Evolutionary conservation across 2,329 filamentous ascomycete species (phyloP), one percentile per base, ranked within the genome.

Genomic region (Sporothrix variecibatus): DNA sequence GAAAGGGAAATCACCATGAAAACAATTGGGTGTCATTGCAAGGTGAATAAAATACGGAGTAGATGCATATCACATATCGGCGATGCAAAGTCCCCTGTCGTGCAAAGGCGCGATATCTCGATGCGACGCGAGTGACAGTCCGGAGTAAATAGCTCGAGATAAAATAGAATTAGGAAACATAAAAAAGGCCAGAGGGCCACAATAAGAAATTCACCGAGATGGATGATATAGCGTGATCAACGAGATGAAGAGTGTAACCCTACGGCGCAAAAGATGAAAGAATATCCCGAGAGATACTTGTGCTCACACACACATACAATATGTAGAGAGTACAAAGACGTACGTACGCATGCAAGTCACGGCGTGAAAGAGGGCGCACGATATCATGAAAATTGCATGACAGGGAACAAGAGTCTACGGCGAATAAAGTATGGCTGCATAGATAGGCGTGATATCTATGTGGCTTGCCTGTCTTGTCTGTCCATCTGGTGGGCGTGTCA

Each of bases 21-120:
- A 20, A 60, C 17, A 34, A 60, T 34, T 60, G 56, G 56, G 28
- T 60, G 28, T n/a, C 12, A 60, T 28, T 60, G 28, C 6, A 31
- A n/a, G 56, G 28, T 12, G 20, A 15, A 60, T 3, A 28, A 20
- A 8, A 60, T 31, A 58, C 43, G 43, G 43, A 46, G 4, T 7
- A 56, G 11, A 56, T 64, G 20, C 58, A 64, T 40, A 20, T 64
- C 38, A 23, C 17, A 23, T 64, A 40, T 40, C 58, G 58, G 60
- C 34, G 34, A 65, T 26, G 60, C 38, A 40, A 49, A 49, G 43
- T 43, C 38, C 60, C 60, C 34, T 43, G 34, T 65, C 34, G 34
- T 43, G 60, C 60, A 65, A 65, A 65, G 34, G 11, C 60, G 34
- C 34, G 60, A 64, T 64, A 64, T 64, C 60, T 26, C 34, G 60